Conservation (phyloP, 1,139 yeast species). For the Magnusiomyces fungicola region DNA sequence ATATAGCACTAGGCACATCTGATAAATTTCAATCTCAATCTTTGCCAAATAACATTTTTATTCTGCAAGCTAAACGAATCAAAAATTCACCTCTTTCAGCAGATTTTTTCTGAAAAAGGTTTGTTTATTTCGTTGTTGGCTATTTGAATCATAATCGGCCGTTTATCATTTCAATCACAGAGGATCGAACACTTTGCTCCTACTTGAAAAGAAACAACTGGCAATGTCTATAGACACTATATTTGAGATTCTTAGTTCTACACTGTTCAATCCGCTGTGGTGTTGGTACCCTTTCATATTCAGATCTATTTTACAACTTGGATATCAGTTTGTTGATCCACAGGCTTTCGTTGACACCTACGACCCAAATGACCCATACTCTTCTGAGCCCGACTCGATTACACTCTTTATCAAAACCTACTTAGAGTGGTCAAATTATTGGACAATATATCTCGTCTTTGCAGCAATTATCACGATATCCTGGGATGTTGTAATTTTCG, state of each 20-base stretch:
- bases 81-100: neutral
- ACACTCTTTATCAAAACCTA: neutral
- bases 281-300: conserved; percentile 6
- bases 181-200: too few species aligned
- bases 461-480: neutral
- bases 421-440: neutral
- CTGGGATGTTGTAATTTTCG: conserved; percentile 2
- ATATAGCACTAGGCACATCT: too few species aligned
- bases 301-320: neutral
- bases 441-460: conserved; percentile 1
- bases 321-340: neutral
- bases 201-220: too few species aligned
- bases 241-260: conserved; percentile 2
- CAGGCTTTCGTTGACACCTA: neutral
- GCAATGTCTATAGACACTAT: conserved; percentile 3
- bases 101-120: neutral
- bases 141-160: too few species aligned
- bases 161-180: too few species aligned
- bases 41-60: too few species aligned
- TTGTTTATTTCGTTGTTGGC: too few species aligned
- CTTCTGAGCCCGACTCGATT: neutral
- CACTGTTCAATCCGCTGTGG: conserved; percentile 5
- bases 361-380: neutral
- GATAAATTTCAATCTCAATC: too few species aligned
- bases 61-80: too few species aligned